phyloP scores from a whole-genome alignment of 495 filamentous ascomycete species.

The Haplographium delicatum region DNA sequence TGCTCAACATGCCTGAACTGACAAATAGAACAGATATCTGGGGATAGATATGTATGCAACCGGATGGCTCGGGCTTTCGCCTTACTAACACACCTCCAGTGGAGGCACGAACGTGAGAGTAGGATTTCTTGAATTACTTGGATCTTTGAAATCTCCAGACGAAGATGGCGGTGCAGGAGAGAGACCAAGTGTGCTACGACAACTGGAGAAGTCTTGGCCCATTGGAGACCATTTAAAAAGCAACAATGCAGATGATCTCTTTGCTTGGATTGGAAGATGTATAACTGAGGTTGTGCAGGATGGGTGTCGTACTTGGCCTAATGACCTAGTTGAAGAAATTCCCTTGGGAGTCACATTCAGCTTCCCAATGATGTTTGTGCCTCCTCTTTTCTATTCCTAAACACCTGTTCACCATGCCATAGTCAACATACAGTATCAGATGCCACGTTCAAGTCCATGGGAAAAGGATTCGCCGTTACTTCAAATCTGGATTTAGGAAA shows the following conservation, averaged over 20 bases:
- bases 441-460: constrained; percentile 80
- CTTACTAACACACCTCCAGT: constrained; percentile 25
- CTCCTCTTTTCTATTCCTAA: background rate
- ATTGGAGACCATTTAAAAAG: constrained; percentile 76
- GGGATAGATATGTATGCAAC: constrained; percentile 74
- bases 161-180: constrained; percentile 30
- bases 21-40: constrained; percentile 58
- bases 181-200: constrained; percentile 47
- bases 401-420: constrained; percentile 2
- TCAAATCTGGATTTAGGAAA: constrained; percentile 66
- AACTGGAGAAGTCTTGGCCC: constrained; percentile 68
- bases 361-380: constrained; percentile 69
- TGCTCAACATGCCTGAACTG: too few species aligned
- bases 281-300: constrained; percentile 64
- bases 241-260: constrained; percentile 68
- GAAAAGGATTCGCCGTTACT: constrained; percentile 78
- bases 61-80: background rate
- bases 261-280: constrained; percentile 72
- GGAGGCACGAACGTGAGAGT: constrained; percentile 79
- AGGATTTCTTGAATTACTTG: constrained; percentile 67
- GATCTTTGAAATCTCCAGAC: constrained; percentile 29
- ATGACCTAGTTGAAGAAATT: constrained; percentile 46
- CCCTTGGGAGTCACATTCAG: constrained; percentile 81
- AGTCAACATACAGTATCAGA: constrained; percentile 70
- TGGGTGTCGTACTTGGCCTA: constrained; percentile 28